These are phyloP conservation scores for Zizania palustris DNA, from an alignment of 202 grass and related monocot genomes.

Conservation along the genomic window DNA sequence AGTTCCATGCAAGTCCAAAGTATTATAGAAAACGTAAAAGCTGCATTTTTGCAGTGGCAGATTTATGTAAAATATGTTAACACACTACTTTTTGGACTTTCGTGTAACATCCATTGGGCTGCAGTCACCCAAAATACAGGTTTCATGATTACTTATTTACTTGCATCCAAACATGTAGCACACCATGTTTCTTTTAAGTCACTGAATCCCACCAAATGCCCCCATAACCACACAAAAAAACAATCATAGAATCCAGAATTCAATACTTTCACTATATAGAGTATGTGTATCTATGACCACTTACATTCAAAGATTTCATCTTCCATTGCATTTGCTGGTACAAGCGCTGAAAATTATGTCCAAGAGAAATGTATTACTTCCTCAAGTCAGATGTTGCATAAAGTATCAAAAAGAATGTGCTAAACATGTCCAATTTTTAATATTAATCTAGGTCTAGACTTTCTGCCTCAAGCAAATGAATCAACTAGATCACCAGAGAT, in stretches of 20 bases:
- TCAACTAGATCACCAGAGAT: not conserved
- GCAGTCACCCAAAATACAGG: not conserved
- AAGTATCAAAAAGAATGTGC: slow-evolving; percentile 12
- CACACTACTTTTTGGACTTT: too few species aligned
- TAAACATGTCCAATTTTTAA: slow-evolving; percentile 4
- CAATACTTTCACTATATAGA: slow-evolving; percentile 45
- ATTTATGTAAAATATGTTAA: not conserved
- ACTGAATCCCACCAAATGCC: not conserved
- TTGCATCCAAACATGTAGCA: not conserved
- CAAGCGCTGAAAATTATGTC: slow-evolving; percentile 62
- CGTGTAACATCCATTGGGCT: not conserved
- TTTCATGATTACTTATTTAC: not conserved
- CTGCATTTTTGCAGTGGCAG: not conserved
- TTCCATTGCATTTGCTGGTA: slow-evolving; percentile 92
- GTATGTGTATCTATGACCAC: slow-evolving; percentile 40
- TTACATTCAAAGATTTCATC: slow-evolving; percentile 81
- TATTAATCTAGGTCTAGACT: not conserved
- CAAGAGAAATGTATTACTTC: slow-evolving; percentile 44
- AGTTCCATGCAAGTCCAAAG: not conserved
- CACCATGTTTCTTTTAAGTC: not conserved
- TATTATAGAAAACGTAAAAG: not conserved
- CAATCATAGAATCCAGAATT: slow-evolving; percentile 25
- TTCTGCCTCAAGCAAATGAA: slow-evolving; percentile 17
- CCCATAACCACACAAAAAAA: not conserved
- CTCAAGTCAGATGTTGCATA: slow-evolving; percentile 33